Base-by-base conservation (phyloP, 192 early-diverging fungal genomes). In the Coemansia sp. region DNA sequence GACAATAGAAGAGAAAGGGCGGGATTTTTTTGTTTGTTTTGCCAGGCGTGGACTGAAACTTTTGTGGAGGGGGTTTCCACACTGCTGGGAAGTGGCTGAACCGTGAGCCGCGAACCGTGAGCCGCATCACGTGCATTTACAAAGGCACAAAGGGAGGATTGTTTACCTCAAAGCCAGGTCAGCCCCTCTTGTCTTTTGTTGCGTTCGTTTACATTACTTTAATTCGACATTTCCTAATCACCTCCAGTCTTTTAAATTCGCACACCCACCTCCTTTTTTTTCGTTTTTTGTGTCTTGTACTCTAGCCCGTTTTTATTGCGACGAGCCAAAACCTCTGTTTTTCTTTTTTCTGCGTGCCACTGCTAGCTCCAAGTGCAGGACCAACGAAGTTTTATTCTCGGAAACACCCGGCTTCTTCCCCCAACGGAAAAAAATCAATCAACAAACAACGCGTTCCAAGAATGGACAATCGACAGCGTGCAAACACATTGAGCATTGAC, bases 401-500 rank as follows among this genome's bases (percentile, higher is more conserved):
- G 52, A 55, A 55, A 55, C 25, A 53, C 21, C 23, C 21, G 23
- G n/a, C 45, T 10, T n/a, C 21, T 14, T 4, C 52, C 52, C 52
- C 52, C 52, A 55, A 63, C 39, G 43, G 39, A 47, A 47, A 37
- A 25, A 47, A 47, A 37, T 34, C 61, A 47, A 37, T 34, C 61
- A 18, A 25, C 41, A 47, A 62, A 42, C 8, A 61, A 63, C 45
- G 34, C 45, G 45, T 31, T 20, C 38, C 14, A 3, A 3, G 8
- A 12, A 48, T 31, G 34, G 26, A 50, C 31, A 70, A 59, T 23
- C 70, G 80, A 42, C 74, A 50, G 35, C 74, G 75, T 23, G 68
- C 75, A 48, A 83, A 58, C 65, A 83, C 75, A 11, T 60, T 83
- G 25, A 76, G 75, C 26, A 59, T 83, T 26, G 71, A 74, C 64